phyloP scores from a whole-genome alignment of 2,329 filamentous ascomycete species.

The Sclerotinia minor region DNA sequence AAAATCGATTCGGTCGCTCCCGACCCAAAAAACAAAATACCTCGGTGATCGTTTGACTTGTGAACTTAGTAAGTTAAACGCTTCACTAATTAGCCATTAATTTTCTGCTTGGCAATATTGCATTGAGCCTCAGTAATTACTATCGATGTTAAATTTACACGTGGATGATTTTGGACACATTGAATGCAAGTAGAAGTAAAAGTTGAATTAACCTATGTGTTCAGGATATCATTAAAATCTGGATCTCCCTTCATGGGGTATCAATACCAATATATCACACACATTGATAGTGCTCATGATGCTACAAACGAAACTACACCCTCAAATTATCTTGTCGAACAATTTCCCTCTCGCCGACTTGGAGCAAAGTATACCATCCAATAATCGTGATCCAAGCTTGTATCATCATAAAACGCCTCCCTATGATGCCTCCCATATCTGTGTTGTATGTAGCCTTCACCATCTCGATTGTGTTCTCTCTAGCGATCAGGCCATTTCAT shows the following conservation, averaged over 20 bases:
- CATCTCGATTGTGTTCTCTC: conserved; percentile 5
- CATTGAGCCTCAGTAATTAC: neutral
- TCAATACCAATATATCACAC: conserved; percentile 9
- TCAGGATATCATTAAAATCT: neutral
- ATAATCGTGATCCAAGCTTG: conserved; percentile 1
- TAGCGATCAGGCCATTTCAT: neutral
- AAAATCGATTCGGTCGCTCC: neutral
- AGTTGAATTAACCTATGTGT: neutral
- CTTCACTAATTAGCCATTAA: neutral
- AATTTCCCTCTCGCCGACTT: neutral
- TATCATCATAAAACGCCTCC: conserved; percentile 3
- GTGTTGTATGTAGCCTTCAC: neutral
- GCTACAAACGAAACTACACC: conserved; percentile 15
- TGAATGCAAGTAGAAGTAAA: neutral
- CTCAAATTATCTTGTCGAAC: conserved; percentile 13
- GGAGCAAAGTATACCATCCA: conserved; percentile 13
- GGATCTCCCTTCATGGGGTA: neutral
- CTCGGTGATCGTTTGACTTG: conserved; percentile 2
- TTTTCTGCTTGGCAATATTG: neutral
- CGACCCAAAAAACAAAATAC: neutral
- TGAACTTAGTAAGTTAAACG: neutral
- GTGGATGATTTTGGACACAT: too few species aligned
- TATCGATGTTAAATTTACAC: neutral
- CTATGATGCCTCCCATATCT: conserved; percentile 2
- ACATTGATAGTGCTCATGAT: conserved; percentile 17